Evolutionary conservation across 352 stramenopile genomes (phyloP).

Genomic region (Elongisporangium senticosum): DNA sequence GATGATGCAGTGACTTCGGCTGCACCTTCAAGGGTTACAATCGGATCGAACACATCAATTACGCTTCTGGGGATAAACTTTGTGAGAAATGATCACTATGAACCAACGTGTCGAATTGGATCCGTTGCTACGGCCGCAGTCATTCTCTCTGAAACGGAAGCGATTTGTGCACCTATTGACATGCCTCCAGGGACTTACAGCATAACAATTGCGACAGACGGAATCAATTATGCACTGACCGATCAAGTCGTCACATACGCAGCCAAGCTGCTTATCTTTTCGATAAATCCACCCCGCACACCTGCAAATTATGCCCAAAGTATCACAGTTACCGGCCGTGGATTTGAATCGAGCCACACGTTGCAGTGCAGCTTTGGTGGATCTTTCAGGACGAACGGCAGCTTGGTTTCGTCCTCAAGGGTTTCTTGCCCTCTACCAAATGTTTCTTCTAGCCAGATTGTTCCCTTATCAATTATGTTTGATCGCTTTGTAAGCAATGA

Average conservation of each 20-base stretch:
- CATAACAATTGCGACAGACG: constrained; percentile 31
- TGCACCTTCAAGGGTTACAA: constrained; percentile 8
- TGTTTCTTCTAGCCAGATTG: constrained; percentile 8
- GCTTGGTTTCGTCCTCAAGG: constrained; percentile 10
- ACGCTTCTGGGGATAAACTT: constrained; percentile 25
- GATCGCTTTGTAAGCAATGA: constrained; percentile 19
- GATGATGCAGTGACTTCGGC: constrained; percentile 26
- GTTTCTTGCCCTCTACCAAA: constrained; percentile 15
- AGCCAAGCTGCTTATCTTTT: constrained; percentile 13
- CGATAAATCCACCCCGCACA: constrained; percentile 14
- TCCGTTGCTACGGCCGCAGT: constrained; percentile 10
- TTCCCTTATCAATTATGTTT: constrained; percentile 17
- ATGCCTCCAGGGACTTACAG: constrained; percentile 13
- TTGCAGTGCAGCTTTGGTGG: constrained; percentile 23
- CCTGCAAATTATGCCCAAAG: constrained; percentile 12
- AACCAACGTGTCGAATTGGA: constrained; percentile 19
- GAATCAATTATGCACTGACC: constrained; percentile 25
- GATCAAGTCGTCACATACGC: constrained; percentile 9
- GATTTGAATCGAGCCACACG: constrained; percentile 6
- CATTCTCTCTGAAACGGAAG: constrained; percentile 19
- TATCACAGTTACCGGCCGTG: constrained; percentile 19
- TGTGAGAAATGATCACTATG: constrained; percentile 1
- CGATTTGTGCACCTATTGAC: constrained; percentile 9
- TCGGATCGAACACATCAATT: constrained; percentile 7
- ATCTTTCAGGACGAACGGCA: constrained; percentile 8